phyloP scores from a whole-genome alignment of 148 eudicot species.

The Amaranthus hypochondriacus region DNA sequence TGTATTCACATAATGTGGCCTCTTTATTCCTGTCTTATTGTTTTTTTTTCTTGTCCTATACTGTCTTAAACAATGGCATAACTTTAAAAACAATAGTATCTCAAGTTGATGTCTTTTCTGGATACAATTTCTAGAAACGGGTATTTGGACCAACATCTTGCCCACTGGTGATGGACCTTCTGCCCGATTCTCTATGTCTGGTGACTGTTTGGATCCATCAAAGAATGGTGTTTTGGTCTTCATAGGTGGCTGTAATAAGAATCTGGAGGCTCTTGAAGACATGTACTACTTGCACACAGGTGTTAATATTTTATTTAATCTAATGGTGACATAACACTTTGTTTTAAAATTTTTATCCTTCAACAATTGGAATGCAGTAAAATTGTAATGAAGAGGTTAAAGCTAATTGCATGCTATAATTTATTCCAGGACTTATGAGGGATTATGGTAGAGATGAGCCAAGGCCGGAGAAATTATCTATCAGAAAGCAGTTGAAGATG shows the following conservation, averaged over 20 bases:
- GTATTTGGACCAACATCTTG: constrained; percentile 63
- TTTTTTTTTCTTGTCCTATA: background rate
- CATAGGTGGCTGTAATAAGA: constrained; percentile 85
- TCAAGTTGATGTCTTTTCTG: constrained; percentile 3
- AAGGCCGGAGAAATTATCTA: constrained; percentile 73
- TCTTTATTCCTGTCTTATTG: background rate
- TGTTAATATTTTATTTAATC: constrained; percentile 14
- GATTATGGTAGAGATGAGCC: constrained; percentile 56
- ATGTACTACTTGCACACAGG: constrained; percentile 89
- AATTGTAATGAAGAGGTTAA: background rate
- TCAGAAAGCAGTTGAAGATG: constrained; percentile 74
- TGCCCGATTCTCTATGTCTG: constrained; percentile 93
- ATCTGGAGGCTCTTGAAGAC: constrained; percentile 82
- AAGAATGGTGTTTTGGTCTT: constrained; percentile 64
- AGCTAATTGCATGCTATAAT: constrained; percentile 6
- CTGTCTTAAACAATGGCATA: background rate
- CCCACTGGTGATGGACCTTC: constrained; percentile 79
- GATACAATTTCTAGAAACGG: constrained; percentile 45
- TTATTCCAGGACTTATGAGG: constrained; percentile 45
- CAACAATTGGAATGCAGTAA: background rate
- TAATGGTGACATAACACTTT: background rate
- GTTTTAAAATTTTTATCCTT: background rate
- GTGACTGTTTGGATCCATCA: constrained; percentile 78
- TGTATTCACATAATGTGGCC: background rate
- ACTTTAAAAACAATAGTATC: background rate